Percentiles rank a stretch among this genome's conserved stretches.
Evolutionary conservation across 129 eudicot genomes (phyloP).

Genomic region (Lactuca saligna): DNA sequence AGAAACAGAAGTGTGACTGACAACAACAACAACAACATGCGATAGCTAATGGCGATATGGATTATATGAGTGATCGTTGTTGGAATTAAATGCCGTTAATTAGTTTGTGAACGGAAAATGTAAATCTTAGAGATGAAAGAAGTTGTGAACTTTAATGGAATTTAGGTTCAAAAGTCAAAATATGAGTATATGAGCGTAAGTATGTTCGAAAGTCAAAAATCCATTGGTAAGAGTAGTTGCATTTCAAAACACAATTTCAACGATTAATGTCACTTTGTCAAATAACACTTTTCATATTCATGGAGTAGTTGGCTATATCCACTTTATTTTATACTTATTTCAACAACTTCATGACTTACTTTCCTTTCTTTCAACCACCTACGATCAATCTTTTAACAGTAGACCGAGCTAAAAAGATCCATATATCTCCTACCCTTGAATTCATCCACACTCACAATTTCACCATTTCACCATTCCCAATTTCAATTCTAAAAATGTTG

Average conservation of each 20-base stretch:
- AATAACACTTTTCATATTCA: constrained; percentile 36
- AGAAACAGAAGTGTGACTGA: no score
- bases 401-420: neutral
- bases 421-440: constrained; percentile 1
- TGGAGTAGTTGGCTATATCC: constrained; percentile 68
- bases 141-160: no score
- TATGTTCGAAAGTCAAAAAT: constrained; percentile 28
- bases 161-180: constrained; percentile 26
- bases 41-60: no score
- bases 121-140: no score
- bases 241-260: constrained; percentile 31
- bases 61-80: no score
- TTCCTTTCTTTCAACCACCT: constrained; percentile 9
- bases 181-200: neutral
- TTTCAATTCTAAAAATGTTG: constrained; percentile 31
- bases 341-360: constrained; percentile 35
- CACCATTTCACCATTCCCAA: neutral
- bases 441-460: neutral
- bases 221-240: constrained; percentile 61
- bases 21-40: no score
- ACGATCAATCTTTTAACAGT: constrained; percentile 9
- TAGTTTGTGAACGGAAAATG: no score
- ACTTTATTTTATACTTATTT: constrained; percentile 26
- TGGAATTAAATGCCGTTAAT: no score
- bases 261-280: constrained; percentile 50